Evolutionary conservation across 768 basidiomycete genomes (phyloP), one percentile per base, ranked within the genome.

Genomic region (Tremella fuciformis): DNA sequence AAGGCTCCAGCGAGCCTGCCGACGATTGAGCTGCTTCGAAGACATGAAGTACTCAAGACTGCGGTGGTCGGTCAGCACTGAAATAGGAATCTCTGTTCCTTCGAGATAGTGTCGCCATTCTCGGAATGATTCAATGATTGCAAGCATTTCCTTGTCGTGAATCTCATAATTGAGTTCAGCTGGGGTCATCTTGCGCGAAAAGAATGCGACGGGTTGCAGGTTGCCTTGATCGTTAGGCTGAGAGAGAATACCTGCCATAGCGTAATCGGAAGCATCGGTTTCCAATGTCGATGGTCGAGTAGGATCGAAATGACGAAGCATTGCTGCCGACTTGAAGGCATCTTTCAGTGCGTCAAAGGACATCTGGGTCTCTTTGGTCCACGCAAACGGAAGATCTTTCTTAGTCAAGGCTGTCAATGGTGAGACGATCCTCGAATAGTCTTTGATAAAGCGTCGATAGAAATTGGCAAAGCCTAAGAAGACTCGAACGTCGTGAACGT

Each of bases 101-200:
- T 58, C 61, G n/a, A 65, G 38, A n/a, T 37, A 19, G 16, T 57
- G 63, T 19, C 52, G 42, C 51, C 59, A 64, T 38, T 55, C 26
- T 13, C 18, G 13, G 24, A 67, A 53, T 0, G 76, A 74, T 25
- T 69, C 29, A n/a, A 83, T 67, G 47, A 84, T 78, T 0, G 80
- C 80, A 0, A 83, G 73, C 13, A 83, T 67, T 71, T 84, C 83
- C 61, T 81, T 80, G 58, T 85, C 79, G 57, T 83, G 77, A 18
- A n/a, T n/a, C n/a, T n/a, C n/a, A n/a, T n/a, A n/a, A n/a, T n/a
- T n/a, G n/a, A n/a, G n/a, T n/a, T n/a, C 79, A 0, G 79, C 67
- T 0, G 61, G 29, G 9, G 59, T 67, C 25, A 67, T 49, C 37
- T 55, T 54, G 8, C 65, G 24, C 29, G 65, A 67, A 15, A 39